These are phyloP conservation scores for Phyllosticta ampelicida DNA, from an alignment of 2,329 filamentous ascomycete genomes.

Conservation along the genomic window DNA sequence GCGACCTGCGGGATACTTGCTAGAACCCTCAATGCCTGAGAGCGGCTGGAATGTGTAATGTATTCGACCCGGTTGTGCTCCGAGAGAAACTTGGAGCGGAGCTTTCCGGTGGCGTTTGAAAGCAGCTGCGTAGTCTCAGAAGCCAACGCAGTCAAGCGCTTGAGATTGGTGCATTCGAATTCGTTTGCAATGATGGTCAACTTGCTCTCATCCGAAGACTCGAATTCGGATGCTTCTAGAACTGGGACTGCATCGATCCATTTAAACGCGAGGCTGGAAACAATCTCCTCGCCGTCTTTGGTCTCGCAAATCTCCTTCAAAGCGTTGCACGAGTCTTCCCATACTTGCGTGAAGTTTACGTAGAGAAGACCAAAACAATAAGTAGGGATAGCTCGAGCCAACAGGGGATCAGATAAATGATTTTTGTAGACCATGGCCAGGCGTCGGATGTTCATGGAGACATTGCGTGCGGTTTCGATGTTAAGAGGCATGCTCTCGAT, in stretches of 20 bases:
- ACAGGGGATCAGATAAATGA: slow-evolving; percentile 49
- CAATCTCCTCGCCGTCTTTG: slow-evolving; percentile 59
- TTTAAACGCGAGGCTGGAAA: slow-evolving; percentile 62
- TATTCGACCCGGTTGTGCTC: slow-evolving; percentile 47
- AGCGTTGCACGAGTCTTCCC: slow-evolving; percentile 71
- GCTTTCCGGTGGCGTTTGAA: slow-evolving; percentile 32
- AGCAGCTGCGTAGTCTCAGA: slow-evolving; percentile 22
- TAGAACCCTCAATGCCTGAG: slow-evolving; percentile 71
- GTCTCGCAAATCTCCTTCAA: slow-evolving; percentile 64
- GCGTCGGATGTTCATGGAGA: slow-evolving; percentile 79
- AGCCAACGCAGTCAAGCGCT: slow-evolving; percentile 42
- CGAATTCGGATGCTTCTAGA: not conserved
- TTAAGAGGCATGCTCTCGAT: slow-evolving; percentile 72
- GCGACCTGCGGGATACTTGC: slow-evolving; percentile 62
- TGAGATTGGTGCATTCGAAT: slow-evolving; percentile 76
- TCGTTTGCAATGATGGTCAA: slow-evolving; percentile 41
- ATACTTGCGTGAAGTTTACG: slow-evolving; percentile 71
- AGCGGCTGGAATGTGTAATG: slow-evolving; percentile 49
- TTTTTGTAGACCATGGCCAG: slow-evolving; percentile 55
- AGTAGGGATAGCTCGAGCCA: slow-evolving; percentile 61
- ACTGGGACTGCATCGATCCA: slow-evolving; percentile 48
- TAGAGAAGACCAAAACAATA: slow-evolving; percentile 88
- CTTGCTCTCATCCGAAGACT: not conserved
- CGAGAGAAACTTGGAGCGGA: slow-evolving; percentile 54
- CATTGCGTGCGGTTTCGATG: slow-evolving; percentile 61